Evolutionary conservation across 176 grass and related monocot genomes (phyloP), one percentile per base, ranked within the genome.

Genomic region (Ananas comosus): DNA sequence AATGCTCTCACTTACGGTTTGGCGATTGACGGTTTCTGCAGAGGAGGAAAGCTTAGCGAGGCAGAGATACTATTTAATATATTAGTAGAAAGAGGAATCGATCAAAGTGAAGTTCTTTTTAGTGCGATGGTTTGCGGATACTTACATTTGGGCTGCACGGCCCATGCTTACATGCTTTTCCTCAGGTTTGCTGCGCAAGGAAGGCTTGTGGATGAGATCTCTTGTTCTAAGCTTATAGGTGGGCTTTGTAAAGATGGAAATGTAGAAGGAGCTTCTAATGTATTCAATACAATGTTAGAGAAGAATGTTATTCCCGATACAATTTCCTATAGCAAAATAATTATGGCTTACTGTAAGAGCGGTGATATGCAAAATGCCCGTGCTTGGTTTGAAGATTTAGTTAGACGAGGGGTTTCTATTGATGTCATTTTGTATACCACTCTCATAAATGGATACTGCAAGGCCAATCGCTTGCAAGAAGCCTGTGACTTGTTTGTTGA

Each of bases 51-150:
- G 19, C 67, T 91, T 53, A 78, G 78, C 25, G 86, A 96, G 56
- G 88, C 92, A 51, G 88, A 91, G 70, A 54, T 87, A 53, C 64
- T 88, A 72, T 96, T 91, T 80, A 73, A 76, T 48, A 65, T 78
- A 57, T 65, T 72, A 59, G 64, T 75, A 81, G 67, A 92, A 65
- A 86, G 69, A 58, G 72, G 67, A 77, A 77, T 69, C 68, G 65
- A 65, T 17, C 65, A 77, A 18, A 25, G 12, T 12, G 18, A 53
- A 50, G 52, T 63, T 25, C 10, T 89, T 69, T 88, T 82, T 51
- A 91, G 92, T 81, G 72, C 88, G 42, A 96, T 96, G 88, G 83
- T 96, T 53, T 89, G 72, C 76, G 92, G 92, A 42, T 96, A 91
- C 82, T 79, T 96, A 71, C 58, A 77, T 63, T 86, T 65, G 12